Evolutionary conservation across 768 basidiomycete genomes (phyloP).

Genomic region (Cystobasidium onofrii): DNA sequence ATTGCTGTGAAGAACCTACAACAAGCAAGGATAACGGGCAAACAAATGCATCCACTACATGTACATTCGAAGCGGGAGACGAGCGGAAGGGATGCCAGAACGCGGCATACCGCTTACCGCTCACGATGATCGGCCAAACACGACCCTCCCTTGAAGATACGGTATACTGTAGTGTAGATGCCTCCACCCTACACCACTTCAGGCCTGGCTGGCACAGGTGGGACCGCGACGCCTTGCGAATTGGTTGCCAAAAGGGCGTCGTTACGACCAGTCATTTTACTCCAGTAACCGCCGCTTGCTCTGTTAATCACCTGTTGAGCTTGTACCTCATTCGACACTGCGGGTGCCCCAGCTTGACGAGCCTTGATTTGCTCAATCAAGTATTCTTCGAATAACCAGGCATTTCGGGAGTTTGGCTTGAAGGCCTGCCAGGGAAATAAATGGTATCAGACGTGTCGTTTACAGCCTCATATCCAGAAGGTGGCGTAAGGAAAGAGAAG

Average conservation of each 20-base stretch:
- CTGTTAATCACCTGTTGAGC: conserved; percentile 7
- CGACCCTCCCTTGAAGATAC: too few relatives aligned
- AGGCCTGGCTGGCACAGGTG: conserved; percentile 16
- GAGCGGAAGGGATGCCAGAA: background rate
- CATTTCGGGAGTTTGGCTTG: conserved; percentile 85
- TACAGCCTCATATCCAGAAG: too few relatives aligned
- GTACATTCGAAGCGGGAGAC: background rate
- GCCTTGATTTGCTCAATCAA: conserved; percentile 7
- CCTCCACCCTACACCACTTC: background rate
- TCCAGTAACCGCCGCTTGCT: conserved; percentile 13
- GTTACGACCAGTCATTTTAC: conserved; percentile 1
- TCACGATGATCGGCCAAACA: background rate
- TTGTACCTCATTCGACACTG: background rate
- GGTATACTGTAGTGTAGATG: too few relatives aligned
- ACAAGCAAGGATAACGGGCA: background rate
- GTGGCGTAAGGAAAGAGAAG: too few relatives aligned
- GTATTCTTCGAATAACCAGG: conserved; percentile 4
- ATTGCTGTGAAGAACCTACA: background rate
- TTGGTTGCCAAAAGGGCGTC: background rate
- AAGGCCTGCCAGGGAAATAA: too few relatives aligned
- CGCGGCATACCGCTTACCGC: too few relatives aligned
- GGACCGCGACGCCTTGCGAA: background rate
- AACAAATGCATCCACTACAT: background rate
- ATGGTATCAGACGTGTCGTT: too few relatives aligned
- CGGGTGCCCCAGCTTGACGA: background rate